A percentile compares a stretch with the other conserved stretches of the same genome.
phyloP scores from a whole-genome alignment of 495 filamentous ascomycete genomes.

The Penicillium angulare region DNA sequence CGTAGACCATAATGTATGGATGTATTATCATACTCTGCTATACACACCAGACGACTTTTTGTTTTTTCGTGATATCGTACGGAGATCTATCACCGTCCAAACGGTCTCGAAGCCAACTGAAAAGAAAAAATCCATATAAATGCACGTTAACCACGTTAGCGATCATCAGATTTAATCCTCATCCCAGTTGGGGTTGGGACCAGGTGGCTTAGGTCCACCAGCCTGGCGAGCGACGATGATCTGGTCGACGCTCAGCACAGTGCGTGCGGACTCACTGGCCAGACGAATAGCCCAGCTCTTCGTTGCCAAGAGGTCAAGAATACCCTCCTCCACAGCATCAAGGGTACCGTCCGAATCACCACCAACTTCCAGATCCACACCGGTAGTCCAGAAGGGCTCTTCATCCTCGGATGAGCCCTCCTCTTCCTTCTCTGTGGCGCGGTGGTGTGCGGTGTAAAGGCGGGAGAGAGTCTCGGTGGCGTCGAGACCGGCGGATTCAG shows the following conservation, averaged over 20 bases:
- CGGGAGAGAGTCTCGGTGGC: conserved; percentile 90
- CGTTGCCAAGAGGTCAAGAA: conserved; percentile 84
- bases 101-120: conserved; percentile 22
- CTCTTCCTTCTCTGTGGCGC: conserved; percentile 36
- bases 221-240: conserved; percentile 98
- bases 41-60: conserved; percentile 23
- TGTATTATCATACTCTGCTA: conserved; percentile 26
- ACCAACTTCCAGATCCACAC: conserved; percentile 90
- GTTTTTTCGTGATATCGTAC: conserved; percentile 31
- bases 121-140: not conserved
- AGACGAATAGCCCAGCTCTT: conserved; percentile 97
- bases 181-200: conserved; percentile 96
- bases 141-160: conserved; percentile 11
- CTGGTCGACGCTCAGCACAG: conserved; percentile 95
- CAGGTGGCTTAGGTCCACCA: conserved; percentile 94
- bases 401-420: conserved; percentile 46
- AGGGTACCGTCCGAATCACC: conserved; percentile 75
- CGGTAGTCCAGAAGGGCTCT: conserved; percentile 79
- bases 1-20: conserved; percentile 13
- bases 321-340: conserved; percentile 85
- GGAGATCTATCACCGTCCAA: conserved; percentile 25
- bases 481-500: conserved; percentile 91
- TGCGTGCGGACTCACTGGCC: conserved; percentile 90
- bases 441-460: conserved; percentile 91
- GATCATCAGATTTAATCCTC: conserved; percentile 65